A percentile compares a stretch with the other conserved stretches of the same genome.
phyloP scores from a whole-genome alignment of 1,139 yeast genomes.

The Pneumocystis oryctolagi region DNA sequence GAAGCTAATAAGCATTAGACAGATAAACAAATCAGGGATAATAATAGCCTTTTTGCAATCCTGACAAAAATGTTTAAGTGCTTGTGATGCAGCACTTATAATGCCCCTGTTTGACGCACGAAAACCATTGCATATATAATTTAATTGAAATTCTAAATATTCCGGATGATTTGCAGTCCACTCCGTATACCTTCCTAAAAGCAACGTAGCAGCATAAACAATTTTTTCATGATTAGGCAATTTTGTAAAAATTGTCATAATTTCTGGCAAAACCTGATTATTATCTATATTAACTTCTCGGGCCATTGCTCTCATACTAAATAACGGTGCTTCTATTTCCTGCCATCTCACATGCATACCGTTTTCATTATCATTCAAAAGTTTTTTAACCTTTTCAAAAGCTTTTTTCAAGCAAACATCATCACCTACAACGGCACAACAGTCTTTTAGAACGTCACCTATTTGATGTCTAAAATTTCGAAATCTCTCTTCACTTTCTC shows the following conservation, averaged over 20 bases:
- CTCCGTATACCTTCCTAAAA: conserved; percentile 83
- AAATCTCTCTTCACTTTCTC: conserved; percentile 82
- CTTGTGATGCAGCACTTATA: conserved; percentile 77
- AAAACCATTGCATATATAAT: conserved; percentile 72
- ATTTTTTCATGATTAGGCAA: conserved; percentile 78
- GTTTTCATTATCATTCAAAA: conserved; percentile 24
- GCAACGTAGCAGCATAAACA: conserved; percentile 82
- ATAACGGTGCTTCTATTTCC: conserved; percentile 74
- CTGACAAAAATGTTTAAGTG: conserved; percentile 85
- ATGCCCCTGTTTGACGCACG: conserved; percentile 38
- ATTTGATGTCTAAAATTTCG: conserved; percentile 87
- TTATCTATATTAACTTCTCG: conserved; percentile 66
- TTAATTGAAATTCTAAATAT: conserved; percentile 64
- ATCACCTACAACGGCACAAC: conserved; percentile 81
- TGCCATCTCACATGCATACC: conserved; percentile 49
- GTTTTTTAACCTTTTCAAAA: conserved; percentile 36
- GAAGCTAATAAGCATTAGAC: conserved; percentile 21
- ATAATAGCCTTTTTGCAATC: conserved; percentile 46
- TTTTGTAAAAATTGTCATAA: conserved; percentile 54
- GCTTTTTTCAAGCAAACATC: conserved; percentile 51
- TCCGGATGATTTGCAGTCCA: conserved; percentile 87
- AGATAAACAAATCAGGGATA: neutral
- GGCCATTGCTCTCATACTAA: conserved; percentile 88
- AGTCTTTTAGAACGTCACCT: conserved; percentile 92
- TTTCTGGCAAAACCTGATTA: conserved; percentile 54